phyloP scores from a whole-genome alignment of 2,329 filamentous ascomycete species.

The Neopestalotiopsis sp. region DNA sequence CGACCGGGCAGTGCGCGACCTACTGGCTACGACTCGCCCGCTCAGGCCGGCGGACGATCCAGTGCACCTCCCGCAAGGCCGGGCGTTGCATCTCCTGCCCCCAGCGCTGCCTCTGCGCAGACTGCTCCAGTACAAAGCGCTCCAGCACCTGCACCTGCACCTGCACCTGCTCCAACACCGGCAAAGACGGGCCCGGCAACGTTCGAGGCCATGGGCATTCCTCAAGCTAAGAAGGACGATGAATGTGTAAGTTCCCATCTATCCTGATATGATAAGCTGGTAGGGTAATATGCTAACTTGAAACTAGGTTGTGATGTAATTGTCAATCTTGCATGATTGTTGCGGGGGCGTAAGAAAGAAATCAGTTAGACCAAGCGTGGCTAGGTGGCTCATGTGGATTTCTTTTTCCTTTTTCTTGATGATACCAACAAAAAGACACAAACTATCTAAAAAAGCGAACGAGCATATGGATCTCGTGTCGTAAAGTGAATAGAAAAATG shows the following conservation, averaged over 20 bases:
- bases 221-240: conserved; percentile 78
- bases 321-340: background rate
- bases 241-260: conserved; percentile 77
- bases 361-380: background rate
- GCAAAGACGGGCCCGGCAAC: conserved; percentile 83
- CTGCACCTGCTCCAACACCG: conserved; percentile 44
- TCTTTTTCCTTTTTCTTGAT: background rate
- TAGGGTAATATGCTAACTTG: background rate
- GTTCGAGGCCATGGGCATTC: conserved; percentile 98
- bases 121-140: conserved; percentile 28
- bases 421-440: conserved; percentile 5
- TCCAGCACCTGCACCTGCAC: conserved; percentile 35
- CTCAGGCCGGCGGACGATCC: conserved; percentile 33
- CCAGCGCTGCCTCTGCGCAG: conserved; percentile 34
- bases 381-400: background rate
- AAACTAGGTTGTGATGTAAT: conserved; percentile 19
- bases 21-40: conserved; percentile 22
- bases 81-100: conserved; percentile 30
- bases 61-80: conserved; percentile 40
- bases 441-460: background rate
- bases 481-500: background rate
- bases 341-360: background rate
- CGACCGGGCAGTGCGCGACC: conserved; percentile 26
- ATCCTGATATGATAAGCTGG: background rate
- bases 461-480: background rate